Percentiles rank a stretch among this genome's conserved stretches.
Evolutionary conservation across 2,329 filamentous ascomycete genomes (phyloP).

Genomic region (Apiospora sp.): DNA sequence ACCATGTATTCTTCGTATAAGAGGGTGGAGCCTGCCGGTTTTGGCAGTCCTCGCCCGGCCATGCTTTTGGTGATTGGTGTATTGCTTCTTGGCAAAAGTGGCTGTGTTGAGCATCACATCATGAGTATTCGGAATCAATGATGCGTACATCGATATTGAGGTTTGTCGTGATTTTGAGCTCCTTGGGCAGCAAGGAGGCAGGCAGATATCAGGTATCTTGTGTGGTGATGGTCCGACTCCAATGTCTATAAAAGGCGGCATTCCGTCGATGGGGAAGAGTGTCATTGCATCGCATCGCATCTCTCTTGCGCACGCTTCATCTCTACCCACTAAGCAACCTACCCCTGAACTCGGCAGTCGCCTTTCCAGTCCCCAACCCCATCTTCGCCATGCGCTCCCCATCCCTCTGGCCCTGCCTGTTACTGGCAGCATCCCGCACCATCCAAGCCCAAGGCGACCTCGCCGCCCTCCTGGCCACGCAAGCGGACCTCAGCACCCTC

Average conservation of each 20-base stretch:
- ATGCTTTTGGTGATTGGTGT: constrained; percentile 23
- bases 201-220: background rate
- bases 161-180: background rate
- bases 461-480: constrained; percentile 34
- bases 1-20: background rate
- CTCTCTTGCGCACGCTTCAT: background rate
- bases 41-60: constrained; percentile 3
- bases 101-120: constrained; percentile 20
- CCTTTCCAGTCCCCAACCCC: no score
- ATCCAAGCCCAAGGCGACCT: constrained; percentile 33
- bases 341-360: background rate
- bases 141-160: constrained; percentile 9
- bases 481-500: constrained; percentile 36
- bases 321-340: background rate
- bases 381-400: constrained; percentile 25
- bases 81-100: constrained; percentile 20
- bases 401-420: constrained; percentile 17
- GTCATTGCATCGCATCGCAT: background rate
- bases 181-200: background rate
- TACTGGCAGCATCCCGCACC: constrained; percentile 24
- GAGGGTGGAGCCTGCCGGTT: constrained; percentile 17
- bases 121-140: background rate
- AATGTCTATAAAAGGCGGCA: constrained; percentile 22
- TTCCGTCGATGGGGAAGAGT: background rate
- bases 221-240: background rate